phyloP scores from a whole-genome alignment of 306 rosid species.

The Malus asiatica region DNA sequence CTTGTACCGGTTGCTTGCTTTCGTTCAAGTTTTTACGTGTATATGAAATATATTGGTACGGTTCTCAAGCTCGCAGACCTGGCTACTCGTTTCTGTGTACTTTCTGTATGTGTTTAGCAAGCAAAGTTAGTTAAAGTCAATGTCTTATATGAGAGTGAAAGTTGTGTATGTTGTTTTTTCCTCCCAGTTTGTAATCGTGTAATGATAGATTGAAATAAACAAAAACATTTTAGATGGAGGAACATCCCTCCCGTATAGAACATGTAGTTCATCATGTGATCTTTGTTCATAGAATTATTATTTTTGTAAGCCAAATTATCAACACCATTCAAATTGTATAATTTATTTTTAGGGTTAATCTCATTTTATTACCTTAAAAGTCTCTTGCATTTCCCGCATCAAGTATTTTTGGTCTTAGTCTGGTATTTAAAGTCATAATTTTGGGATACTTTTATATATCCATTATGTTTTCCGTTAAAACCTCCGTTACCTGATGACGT shows the following conservation, averaged over 20 bases:
- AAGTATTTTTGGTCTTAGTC: too few species aligned
- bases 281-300: too few species aligned
- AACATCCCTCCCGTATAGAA: neutral
- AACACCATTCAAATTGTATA: too few species aligned
- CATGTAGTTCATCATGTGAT: too few species aligned
- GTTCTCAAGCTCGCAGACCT: neutral
- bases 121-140: neutral
- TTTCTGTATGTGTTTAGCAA: neutral
- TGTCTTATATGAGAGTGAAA: neutral
- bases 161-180: neutral
- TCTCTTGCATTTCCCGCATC: too few species aligned
- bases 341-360: too few species aligned
- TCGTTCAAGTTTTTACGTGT: neutral
- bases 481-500: too few species aligned
- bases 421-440: too few species aligned
- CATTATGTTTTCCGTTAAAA: too few species aligned
- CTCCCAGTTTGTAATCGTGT: neutral
- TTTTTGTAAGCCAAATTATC: too few species aligned
- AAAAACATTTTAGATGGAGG: neutral
- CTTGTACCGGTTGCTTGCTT: constrained; percentile 2
- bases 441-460: too few species aligned
- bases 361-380: too few species aligned
- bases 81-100: constrained; percentile 13
- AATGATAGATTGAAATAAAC: constrained; percentile 8
- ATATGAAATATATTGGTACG: neutral